Percentiles rank a stretch among this genome's conserved stretches.
phyloP scores from a whole-genome alignment of 352 stramenopile species.

The Phytophthora meadii region DNA sequence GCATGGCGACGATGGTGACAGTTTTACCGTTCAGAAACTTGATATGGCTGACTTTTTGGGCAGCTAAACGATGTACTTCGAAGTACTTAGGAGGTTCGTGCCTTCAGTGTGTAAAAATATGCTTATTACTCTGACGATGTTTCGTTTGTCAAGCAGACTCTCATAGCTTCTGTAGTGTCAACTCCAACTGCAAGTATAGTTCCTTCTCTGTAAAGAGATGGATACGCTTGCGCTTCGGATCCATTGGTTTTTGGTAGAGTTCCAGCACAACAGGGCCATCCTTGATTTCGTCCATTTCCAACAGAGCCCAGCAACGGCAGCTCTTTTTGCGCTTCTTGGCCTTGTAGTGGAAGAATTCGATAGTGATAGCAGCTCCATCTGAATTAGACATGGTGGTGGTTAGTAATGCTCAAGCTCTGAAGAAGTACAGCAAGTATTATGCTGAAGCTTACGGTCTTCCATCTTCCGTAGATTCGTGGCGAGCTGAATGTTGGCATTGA shows the following conservation, averaged over 20 bases:
- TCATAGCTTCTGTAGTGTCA: constrained; percentile 39
- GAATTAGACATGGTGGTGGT: constrained; percentile 5
- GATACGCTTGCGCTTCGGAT: constrained; percentile 68
- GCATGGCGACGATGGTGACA: constrained; percentile 46
- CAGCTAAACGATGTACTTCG: constrained; percentile 19
- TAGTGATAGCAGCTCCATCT: constrained; percentile 69
- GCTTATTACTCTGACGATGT: constrained; percentile 1
- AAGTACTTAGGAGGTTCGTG: background rate
- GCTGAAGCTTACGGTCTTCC: constrained; percentile 49
- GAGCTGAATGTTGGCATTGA: constrained; percentile 53
- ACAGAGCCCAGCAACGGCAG: constrained; percentile 73
- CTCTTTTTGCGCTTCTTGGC: constrained; percentile 81
- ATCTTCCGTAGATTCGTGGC: constrained; percentile 58
- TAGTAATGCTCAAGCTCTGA: background rate
- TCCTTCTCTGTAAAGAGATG: constrained; percentile 80
- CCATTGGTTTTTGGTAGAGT: constrained; percentile 77
- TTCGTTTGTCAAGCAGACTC: background rate
- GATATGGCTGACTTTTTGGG: constrained; percentile 82
- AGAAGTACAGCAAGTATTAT: background rate
- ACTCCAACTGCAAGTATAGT: constrained; percentile 66
- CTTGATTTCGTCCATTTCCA: constrained; percentile 77
- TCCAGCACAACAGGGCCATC: constrained; percentile 50
- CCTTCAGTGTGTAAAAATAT: too few relatives aligned
- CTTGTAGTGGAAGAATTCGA: constrained; percentile 84
- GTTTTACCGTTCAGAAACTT: constrained; percentile 77